phyloP scores from a whole-genome alignment of 1,284 basidiomycete genomes.

The Hemileccinum hortonii region DNA sequence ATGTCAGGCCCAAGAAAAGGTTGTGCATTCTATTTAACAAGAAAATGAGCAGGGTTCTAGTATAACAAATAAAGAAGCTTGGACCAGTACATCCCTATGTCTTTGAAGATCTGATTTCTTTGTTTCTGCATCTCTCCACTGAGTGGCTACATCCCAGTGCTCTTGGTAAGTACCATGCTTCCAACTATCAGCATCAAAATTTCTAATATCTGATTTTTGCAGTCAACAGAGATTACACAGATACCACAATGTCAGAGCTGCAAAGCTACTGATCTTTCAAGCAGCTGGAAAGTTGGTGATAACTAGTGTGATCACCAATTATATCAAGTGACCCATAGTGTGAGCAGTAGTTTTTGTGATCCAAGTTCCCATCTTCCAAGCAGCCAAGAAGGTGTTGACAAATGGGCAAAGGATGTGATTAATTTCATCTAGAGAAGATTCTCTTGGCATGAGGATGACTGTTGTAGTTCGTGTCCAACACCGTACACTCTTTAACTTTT shows the following conservation, averaged over 20 bases:
- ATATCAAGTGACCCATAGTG: not conserved
- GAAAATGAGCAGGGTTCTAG: not conserved
- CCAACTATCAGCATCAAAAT: constrained; percentile 30
- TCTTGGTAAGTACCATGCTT: constrained; percentile 13
- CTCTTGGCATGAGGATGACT: constrained; percentile 28
- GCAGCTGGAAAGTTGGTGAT: constrained; percentile 32
- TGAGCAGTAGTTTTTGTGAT: constrained; percentile 4
- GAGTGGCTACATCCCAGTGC: constrained; percentile 18
- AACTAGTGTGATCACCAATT: not conserved
- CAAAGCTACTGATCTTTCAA: constrained; percentile 35
- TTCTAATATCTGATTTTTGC: constrained; percentile 26
- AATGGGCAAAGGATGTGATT: constrained; percentile 25
- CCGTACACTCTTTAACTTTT: too few relatives aligned
- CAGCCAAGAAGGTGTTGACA: constrained; percentile 48
- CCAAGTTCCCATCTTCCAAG: constrained; percentile 30
- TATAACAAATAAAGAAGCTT: not conserved
- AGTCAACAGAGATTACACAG: constrained; percentile 39
- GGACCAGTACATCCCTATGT: not conserved
- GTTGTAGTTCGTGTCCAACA: too few relatives aligned
- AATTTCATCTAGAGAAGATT: constrained; percentile 21
- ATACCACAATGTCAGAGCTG: constrained; percentile 16
- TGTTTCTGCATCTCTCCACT: constrained; percentile 7
- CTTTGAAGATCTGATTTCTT: constrained; percentile 5
- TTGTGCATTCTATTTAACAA: constrained; percentile 2
- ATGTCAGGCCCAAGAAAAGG: not conserved